These are phyloP conservation scores for Neonectria coccinea DNA, from an alignment of 2,329 filamentous ascomycete genomes.

Conservation along the genomic window DNA sequence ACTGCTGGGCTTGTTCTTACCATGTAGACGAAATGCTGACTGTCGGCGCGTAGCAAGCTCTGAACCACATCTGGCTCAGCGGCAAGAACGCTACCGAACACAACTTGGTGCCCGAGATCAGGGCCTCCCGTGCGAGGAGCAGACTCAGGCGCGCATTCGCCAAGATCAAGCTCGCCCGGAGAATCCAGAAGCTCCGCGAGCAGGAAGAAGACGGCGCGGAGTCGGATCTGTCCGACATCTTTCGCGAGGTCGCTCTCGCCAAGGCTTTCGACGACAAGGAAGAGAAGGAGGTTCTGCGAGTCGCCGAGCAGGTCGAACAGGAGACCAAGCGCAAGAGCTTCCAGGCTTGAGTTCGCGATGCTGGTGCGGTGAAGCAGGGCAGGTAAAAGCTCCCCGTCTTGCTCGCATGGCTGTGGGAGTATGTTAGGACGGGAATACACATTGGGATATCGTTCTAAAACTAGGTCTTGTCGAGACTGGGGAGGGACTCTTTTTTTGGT, in stretches of 20 bases:
- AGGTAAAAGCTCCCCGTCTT: background rate
- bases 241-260: constrained; percentile 92
- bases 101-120: constrained; percentile 97
- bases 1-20: constrained; percentile 4
- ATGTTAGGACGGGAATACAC: background rate
- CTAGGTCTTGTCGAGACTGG: constrained; percentile 11
- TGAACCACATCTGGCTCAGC: constrained; percentile 88
- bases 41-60: constrained; percentile 68
- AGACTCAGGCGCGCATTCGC: constrained; percentile 94
- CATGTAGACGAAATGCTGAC: constrained; percentile 34
- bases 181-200: constrained; percentile 93
- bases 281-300: constrained; percentile 79
- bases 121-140: constrained; percentile 90
- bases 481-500: constrained; percentile 1
- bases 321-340: constrained; percentile 55
- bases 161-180: constrained; percentile 94
- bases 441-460: constrained; percentile 21
- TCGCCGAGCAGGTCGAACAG: constrained; percentile 69
- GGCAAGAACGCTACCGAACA: constrained; percentile 93
- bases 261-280: constrained; percentile 87
- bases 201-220: constrained; percentile 86
- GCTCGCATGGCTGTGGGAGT: constrained; percentile 7
- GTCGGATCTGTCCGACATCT: constrained; percentile 72
- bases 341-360: constrained; percentile 29
- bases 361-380: constrained; percentile 4